Evolutionary conservation across 352 stramenopile species (phyloP).

Genomic region (Pythium plurisporium): DNA sequence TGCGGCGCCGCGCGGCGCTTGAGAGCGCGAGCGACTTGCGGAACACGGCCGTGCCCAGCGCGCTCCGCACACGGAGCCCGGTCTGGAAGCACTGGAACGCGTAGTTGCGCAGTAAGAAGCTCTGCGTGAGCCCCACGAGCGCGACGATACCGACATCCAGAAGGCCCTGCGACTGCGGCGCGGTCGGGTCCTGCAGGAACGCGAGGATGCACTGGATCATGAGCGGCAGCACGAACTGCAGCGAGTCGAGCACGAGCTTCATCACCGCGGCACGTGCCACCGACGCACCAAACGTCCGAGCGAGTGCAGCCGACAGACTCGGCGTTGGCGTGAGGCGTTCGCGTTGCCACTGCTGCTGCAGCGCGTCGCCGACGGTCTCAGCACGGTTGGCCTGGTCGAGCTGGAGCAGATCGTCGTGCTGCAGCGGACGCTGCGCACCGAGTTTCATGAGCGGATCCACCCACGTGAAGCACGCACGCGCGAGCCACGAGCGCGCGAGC

Average conservation of each 20-base stretch:
- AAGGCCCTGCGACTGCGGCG: constrained; percentile 49
- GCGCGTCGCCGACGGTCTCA: constrained; percentile 36
- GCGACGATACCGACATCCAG: constrained; percentile 68
- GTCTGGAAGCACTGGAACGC: constrained; percentile 85
- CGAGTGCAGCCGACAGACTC: constrained; percentile 14
- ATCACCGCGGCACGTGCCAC: constrained; percentile 46
- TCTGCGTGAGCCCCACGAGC: constrained; percentile 63
- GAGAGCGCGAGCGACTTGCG: constrained; percentile 84
- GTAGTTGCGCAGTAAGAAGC: constrained; percentile 69
- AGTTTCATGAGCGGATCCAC: constrained; percentile 84
- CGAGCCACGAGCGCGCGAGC: constrained; percentile 40
- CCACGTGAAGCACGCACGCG: constrained; percentile 85
- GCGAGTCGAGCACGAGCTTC: constrained; percentile 77
- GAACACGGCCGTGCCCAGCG: constrained; percentile 72
- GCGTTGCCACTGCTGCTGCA: constrained; percentile 43
- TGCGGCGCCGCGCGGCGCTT: constrained; percentile 62
- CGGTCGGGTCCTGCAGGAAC: constrained; percentile 61
- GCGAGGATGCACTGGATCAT: constrained; percentile 85
- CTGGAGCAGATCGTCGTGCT: constrained; percentile 82
- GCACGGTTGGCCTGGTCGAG: constrained; percentile 73
- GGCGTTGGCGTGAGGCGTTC: constrained; percentile 26
- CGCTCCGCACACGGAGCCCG: constrained; percentile 66
- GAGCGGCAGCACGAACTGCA: constrained; percentile 80
- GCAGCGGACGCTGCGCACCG: constrained; percentile 69
- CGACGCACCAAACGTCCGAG: constrained; percentile 49